Percentiles rank a stretch among this genome's conserved stretches.
These are phyloP conservation scores for Stemphylium vesicarium DNA, from an alignment of 2,329 filamentous ascomycete genomes.

Conservation along the genomic window DNA sequence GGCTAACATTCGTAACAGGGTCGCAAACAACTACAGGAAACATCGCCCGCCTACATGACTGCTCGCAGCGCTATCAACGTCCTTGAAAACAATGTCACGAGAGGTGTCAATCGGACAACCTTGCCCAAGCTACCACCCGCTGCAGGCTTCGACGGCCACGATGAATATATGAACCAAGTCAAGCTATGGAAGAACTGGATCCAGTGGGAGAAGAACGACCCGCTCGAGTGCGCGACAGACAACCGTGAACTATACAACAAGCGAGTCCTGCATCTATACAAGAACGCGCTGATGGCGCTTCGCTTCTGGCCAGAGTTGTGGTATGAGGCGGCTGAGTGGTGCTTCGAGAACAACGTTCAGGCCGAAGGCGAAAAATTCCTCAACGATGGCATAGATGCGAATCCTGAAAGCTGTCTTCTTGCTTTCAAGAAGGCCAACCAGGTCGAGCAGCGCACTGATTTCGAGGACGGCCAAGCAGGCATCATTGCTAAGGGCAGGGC, in stretches of 20 bases:
- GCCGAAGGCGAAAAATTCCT: conserved; percentile 80
- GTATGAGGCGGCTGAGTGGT: conserved; percentile 95
- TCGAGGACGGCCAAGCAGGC: conserved; percentile 76
- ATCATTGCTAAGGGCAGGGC: conserved; percentile 70
- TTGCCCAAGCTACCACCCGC: conserved; percentile 82
- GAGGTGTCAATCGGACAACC: conserved; percentile 75
- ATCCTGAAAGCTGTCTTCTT: conserved; percentile 90
- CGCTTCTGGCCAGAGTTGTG: conserved; percentile 96
- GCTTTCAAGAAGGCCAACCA: conserved; percentile 89
- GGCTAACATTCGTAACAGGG: conserved; percentile 62
- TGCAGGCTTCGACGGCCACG: conserved; percentile 83
- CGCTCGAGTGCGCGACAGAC: conserved; percentile 82
- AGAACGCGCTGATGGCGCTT: conserved; percentile 89
- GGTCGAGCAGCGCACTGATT: conserved; percentile 77
- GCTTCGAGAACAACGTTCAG: conserved; percentile 76
- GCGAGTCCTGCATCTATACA: conserved; percentile 88
- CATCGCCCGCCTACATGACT: conserved; percentile 93
- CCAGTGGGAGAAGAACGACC: conserved; percentile 92
- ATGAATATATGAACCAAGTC: conserved; percentile 83
- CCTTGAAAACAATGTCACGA: conserved; percentile 88
- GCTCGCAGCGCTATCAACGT: conserved; percentile 89
- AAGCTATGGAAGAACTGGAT: conserved; percentile 94
- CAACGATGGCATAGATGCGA: conserved; percentile 81
- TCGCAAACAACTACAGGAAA: conserved; percentile 92
- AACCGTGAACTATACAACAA: conserved; percentile 76